Base-by-base conservation (phyloP, 768 basidiomycete genomes). In the Agaricus sinodeliciosus region DNA sequence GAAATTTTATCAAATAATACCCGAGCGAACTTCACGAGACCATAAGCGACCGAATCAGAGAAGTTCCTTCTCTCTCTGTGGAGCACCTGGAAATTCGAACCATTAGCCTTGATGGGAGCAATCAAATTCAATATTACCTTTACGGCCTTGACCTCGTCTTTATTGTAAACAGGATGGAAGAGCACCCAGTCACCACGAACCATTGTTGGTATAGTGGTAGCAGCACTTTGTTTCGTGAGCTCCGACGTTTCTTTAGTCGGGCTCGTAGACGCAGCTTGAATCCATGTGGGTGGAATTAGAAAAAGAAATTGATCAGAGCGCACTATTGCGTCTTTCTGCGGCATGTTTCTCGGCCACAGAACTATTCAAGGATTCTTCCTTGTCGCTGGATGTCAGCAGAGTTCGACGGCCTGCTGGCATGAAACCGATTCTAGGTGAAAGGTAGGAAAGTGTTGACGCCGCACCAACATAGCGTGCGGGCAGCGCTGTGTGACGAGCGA, bases 141-240 rank as follows among this genome's bases (percentile, higher is more conserved):
- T 13, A 90, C 89, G 12, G 87, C 78, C 57, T 71, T 81, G 46
- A 91, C 64, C 62, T 92, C 90, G 35, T 81, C 80, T 15, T 71
- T 65, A 5, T 87, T 81, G 65, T 97, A 97, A 1, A 95, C 93
- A 0, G 94, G 94, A 63, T 95, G 91, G 64, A 93, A 91, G 1
- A 96, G 70, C 9, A 95, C 91, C 91, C 93, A 96, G 60, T 90
- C 88, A 2, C 89, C 89, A 37, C 72, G 76, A 46, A 82, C 65
- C 63, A 74, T 76, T 2, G 73, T 70, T 2, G 81, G 81, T 12
- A 81, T 69, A 4, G 81, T 80, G 64, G 74, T 78, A 51, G 75
- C 73, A 1, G 76, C 77, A 61, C 71, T 75, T 25, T 65, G 66
- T 54, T 69, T 69, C 4, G 73, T 73, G 58, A 79, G 63, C 41